Evolutionary conservation across 345 rosid genomes (phyloP), one percentile per base, ranked within the genome.

Genomic region (Leavenworthia alabamica): DNA sequence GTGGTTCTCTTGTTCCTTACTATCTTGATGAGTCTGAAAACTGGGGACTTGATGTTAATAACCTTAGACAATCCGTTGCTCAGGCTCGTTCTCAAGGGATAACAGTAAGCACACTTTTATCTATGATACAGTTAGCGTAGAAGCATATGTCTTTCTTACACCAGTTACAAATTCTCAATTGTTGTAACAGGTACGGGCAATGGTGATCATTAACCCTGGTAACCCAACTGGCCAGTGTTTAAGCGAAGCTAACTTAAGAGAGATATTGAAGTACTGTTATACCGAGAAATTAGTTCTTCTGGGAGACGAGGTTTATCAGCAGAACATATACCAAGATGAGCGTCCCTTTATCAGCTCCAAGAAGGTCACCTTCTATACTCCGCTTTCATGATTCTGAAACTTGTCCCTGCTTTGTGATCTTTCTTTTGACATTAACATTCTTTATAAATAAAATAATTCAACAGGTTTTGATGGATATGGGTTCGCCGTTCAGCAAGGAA

Each of bases 121-220:
- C 11, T 3, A 7, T 44, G 41, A 26, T 52, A 33, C 41, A 43
- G 31, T 53, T 52, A 39, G 36, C 8, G 3, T 9, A 31, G 20
- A 60, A 23, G 41, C 5, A 2, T 41, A 37, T 54, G 63, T 62
- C 23, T 29, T 40, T 71, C 5, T n/a, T 63, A 9, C 17, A 11
- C 52, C 49, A 22, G 3, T 57, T 9, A 37, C 41, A 43, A 20
- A 29, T 33, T 50, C 23, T 19, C 51, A 24, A 17, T 41, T 46
- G 36, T 24, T 51, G 12, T 77, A 61, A 61, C 83, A 93, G 99
- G 88, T 87, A 45, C 81, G 83, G 77, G 99, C 99, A 32, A 89
- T 93, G 99, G 99, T 93, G 62, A 89, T 93, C 64, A 93, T 93
- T 50, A 93, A 93, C 81, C 99, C 99, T 2, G 99, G 97, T n/a